Evolutionary conservation across 108 stramenopile species (phyloP), one percentile per base, ranked within the genome.

Genomic region (Fragilaria radians): DNA sequence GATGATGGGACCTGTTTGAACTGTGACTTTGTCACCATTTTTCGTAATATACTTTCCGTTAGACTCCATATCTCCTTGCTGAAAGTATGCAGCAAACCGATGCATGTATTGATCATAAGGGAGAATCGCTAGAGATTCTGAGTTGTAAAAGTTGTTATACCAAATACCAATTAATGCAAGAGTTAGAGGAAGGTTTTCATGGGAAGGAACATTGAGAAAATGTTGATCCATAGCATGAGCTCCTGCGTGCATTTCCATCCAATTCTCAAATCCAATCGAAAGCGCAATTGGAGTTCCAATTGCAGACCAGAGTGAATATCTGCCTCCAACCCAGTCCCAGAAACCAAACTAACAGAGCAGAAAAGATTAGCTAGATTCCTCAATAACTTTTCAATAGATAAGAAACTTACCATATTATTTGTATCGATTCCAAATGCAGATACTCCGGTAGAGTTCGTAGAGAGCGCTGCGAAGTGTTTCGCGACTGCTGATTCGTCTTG

Each of bases 1-100:
- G 65, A 92, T 83, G 65, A 98, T 88, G 61, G 91, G 89, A 18
- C 82, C 78, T 32, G 89, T 91, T 61, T 77, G 73, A 5, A 64
- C 65, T 17, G 48, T 24, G 17, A 95, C 53, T 28, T 72, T 73
- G 3, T 71, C 68, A 3, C 82, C 85, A n/a, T 90, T 86, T 23
- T 75, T 66, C 48, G 74, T 74, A 9, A 94, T 86, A 42, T 89
- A 72, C 85, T 99, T 99, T 61, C 98, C 98, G 77, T 99, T 99
- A 61, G 86, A 86, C 69, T 98, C 97, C 98, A 99, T 99, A 65
- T 97, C 96, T 48, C 97, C 92, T 80, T 99, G 97, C 71, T 99
- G 99, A 57, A 99, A 95, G 74, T 97, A 93, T 28, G 95, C 95
- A 2, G 99, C 93, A 65, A 99, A 94, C 52, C 89, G 89, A 25